A percentile compares a stretch with the other conserved stretches of the same genome.
phyloP scores from a whole-genome alignment of 805 yeast genomes.

The Suhomyces sp. region DNA sequence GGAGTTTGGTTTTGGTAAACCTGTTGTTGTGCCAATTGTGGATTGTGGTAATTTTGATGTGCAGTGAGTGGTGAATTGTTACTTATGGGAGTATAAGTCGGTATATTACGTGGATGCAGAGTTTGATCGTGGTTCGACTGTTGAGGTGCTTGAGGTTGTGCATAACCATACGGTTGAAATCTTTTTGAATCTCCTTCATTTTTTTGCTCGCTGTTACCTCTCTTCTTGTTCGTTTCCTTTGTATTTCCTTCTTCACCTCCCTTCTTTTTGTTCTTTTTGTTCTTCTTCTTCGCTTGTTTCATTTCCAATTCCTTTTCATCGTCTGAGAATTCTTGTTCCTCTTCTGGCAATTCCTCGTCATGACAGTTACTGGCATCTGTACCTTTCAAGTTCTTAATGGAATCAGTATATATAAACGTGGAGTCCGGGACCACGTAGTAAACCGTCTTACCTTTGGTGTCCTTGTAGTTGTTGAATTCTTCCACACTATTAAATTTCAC shows the following conservation, averaged over 20 bases:
- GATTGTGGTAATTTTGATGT: slow-evolving; percentile 1
- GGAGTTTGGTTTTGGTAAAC: slow-evolving; percentile 1
- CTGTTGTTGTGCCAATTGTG: neutral
- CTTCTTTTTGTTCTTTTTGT: slow-evolving; percentile 44
- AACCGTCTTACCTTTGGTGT: slow-evolving; percentile 54
- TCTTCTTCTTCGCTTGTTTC: slow-evolving; percentile 61
- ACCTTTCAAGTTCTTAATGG: slow-evolving; percentile 71
- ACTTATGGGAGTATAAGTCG: slow-evolving; percentile 2
- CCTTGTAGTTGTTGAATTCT: slow-evolving; percentile 47
- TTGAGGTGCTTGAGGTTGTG: slow-evolving; percentile 13
- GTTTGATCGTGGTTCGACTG: slow-evolving; percentile 3
- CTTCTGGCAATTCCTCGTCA: slow-evolving; percentile 91
- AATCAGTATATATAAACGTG: slow-evolving; percentile 72
- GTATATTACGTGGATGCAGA: slow-evolving; percentile 2
- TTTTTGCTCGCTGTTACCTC: slow-evolving; percentile 3
- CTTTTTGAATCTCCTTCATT: slow-evolving; percentile 10
- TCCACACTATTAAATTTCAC: slow-evolving; percentile 61
- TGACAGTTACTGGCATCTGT: slow-evolving; percentile 93
- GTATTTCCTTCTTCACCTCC: slow-evolving; percentile 15
- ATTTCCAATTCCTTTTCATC: slow-evolving; percentile 83
- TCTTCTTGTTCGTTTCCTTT: slow-evolving; percentile 2
- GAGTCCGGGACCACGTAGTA: slow-evolving; percentile 81
- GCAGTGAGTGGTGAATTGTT: slow-evolving; percentile 1
- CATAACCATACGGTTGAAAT: slow-evolving; percentile 24
- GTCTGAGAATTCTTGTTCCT: slow-evolving; percentile 93